Percentiles rank a stretch among this genome's conserved stretches.
phyloP scores from a whole-genome alignment of 257 asterid species.

The Paulownia fortunei region DNA sequence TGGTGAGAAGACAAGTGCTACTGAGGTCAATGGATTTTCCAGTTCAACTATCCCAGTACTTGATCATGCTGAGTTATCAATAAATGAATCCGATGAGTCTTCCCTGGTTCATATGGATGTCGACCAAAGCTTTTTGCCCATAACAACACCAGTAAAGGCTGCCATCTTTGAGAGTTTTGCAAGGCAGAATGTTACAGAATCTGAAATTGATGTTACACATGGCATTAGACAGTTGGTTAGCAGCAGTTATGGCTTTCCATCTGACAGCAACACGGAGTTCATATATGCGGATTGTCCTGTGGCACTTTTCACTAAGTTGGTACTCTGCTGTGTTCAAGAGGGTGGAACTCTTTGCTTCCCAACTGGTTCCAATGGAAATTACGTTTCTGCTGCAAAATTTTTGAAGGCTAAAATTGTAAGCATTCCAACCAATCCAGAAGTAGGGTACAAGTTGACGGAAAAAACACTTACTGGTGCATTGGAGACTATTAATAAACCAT shows the following conservation, averaged over 20 bases:
- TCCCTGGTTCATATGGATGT: constrained; percentile 86
- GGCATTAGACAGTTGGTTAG: constrained; percentile 64
- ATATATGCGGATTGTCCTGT: constrained; percentile 74
- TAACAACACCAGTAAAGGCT: constrained; percentile 84
- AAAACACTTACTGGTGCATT: constrained; percentile 58
- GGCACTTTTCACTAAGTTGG: constrained; percentile 83
- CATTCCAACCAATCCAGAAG: constrained; percentile 57
- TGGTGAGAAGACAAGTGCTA: constrained; percentile 53
- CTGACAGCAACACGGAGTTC: constrained; percentile 60
- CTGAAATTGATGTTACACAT: constrained; percentile 78
- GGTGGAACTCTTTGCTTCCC: constrained; percentile 97
- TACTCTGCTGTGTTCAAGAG: constrained; percentile 82
- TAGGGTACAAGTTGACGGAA: constrained; percentile 75
- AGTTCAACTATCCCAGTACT: constrained; percentile 68
- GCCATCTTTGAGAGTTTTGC: constrained; percentile 97
- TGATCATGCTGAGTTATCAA: constrained; percentile 72
- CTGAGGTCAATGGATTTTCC: constrained; percentile 67
- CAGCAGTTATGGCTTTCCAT: constrained; percentile 69
- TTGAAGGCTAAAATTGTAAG: constrained; percentile 64
- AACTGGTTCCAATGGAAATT: constrained; percentile 85
- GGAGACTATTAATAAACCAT: constrained; percentile 62
- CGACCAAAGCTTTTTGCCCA: constrained; percentile 92
- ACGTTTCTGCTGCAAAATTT: constrained; percentile 78
- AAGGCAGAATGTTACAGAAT: constrained; percentile 83
- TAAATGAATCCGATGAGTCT: constrained; percentile 62